Evolutionary conservation across 768 basidiomycete species (phyloP).

Genomic region (Amanita subjunquillea): DNA sequence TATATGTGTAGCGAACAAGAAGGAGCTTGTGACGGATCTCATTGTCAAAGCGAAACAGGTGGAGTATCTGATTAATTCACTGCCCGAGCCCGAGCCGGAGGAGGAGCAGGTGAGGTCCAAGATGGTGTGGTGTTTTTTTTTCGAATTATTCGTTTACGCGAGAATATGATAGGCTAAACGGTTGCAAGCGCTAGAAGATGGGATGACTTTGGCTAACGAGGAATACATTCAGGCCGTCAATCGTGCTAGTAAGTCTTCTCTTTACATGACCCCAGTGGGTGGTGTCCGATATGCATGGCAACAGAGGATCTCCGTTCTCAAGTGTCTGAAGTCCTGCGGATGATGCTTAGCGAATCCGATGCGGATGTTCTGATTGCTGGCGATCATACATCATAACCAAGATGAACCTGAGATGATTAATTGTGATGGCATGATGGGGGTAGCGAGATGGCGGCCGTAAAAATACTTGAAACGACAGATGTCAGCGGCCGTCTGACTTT

Average conservation of each 20-base stretch:
- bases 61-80: constrained; percentile 69
- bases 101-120: constrained; percentile 50
- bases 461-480: too few relatives aligned
- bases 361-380: constrained; percentile 1
- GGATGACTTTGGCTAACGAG: constrained; percentile 63
- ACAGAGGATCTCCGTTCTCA: constrained; percentile 52
- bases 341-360: constrained; percentile 49
- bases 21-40: constrained; percentile 75
- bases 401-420: too few relatives aligned
- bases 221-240: constrained; percentile 67
- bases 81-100: constrained; percentile 73
- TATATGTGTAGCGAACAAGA: constrained; percentile 56
- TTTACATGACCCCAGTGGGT: background rate
- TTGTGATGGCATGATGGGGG: too few relatives aligned
- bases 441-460: too few relatives aligned
- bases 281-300: background rate
- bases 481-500: too few relatives aligned
- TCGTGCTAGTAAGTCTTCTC: constrained; percentile 55
- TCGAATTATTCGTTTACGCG: background rate
- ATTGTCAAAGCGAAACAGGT: constrained; percentile 85
- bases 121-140: too few relatives aligned
- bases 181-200: constrained; percentile 54
- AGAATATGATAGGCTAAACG: constrained; percentile 45
- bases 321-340: constrained; percentile 44
- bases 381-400: too few relatives aligned